Evolutionary conservation across 1,284 basidiomycete species (phyloP), one percentile per base, ranked within the genome.

Genomic region (Sanghuangporus baumii): DNA sequence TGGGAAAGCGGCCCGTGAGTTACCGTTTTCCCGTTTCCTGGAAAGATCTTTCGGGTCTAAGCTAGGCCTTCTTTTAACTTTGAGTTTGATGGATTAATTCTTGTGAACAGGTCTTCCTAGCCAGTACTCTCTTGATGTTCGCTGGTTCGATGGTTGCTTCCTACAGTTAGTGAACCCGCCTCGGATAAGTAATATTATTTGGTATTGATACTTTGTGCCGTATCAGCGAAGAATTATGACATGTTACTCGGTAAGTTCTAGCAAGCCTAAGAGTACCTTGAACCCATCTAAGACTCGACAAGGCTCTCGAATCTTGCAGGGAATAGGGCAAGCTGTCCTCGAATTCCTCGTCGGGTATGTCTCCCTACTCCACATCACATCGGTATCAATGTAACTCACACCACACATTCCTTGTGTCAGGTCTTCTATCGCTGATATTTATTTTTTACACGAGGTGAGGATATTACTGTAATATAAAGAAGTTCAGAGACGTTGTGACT

Each of bases 281-380:
- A n/a, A 46, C 16, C 16, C 16, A 46, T n/a, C 34, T 23, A 40
- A 38, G 6, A 31, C 14, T 51, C 26, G 18, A 6, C 48, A 55
- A 64, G 64, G 64, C 1, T 63, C 66, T 16, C 59, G 72, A 67
- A 66, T 76, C 69, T 54, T 75, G 57, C 67, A 76, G 65, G 40
- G 73, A 68, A 23, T 73, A 69, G 62, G 75, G 67, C 41, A 73
- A 71, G 43, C 75, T 68, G 47, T 65, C 57, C 59, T 70, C 63
- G 71, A 75, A 73, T 67, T 74, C 72, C 71, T 74, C 69, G 64
- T 57, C 50, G 63, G 63, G 63, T 64, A 52, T n/a, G 63, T 23
- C 34, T 2, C 23, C 34, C 34, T 31, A 16, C 7, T 48, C 37
- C 38, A n/a, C 46, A 9, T 38, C 7, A 4, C 34, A 12, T n/a